Conservation (phyloP, 2,329 filamentous ascomycete species). For the Laburnicola sp. region DNA sequence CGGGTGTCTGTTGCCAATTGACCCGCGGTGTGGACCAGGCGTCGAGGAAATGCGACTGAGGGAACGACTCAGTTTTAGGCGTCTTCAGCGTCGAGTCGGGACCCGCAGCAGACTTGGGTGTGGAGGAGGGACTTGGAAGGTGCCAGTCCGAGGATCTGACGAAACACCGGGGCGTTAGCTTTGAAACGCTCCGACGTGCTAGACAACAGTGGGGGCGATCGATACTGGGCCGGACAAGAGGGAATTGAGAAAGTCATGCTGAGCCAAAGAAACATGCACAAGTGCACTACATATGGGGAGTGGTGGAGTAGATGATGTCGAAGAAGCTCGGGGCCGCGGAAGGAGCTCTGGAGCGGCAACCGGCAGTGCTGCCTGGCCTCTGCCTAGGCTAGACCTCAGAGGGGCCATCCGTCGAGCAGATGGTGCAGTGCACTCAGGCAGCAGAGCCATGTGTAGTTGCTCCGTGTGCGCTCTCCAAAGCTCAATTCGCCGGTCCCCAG, state of each 20-base stretch:
- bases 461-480: conserved; percentile 4
- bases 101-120: conserved; percentile 50
- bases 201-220: conserved; percentile 11
- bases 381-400: conserved; percentile 32
- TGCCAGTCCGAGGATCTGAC: conserved; percentile 52
- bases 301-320: conserved; percentile 25
- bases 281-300: too few species aligned
- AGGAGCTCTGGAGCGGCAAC: conserved; percentile 31
- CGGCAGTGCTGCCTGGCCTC: conserved; percentile 45
- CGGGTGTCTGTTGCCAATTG: conserved; percentile 47
- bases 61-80: conserved; percentile 48
- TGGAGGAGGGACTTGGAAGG: conserved; percentile 55
- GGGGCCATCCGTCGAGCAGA: conserved; percentile 23
- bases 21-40: conserved; percentile 53
- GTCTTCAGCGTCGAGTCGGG: conserved; percentile 49
- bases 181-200: conserved; percentile 30
- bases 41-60: conserved; percentile 53
- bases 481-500: conserved; percentile 19
- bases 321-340: conserved; percentile 25
- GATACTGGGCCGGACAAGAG: too few species aligned
- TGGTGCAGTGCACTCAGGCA: conserved; percentile 24
- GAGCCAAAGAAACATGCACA: too few species aligned
- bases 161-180: conserved; percentile 39
- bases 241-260: conserved; percentile 13
- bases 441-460: conserved; percentile 21